These are phyloP conservation scores for Pezizomycotina sp. DNA, from an alignment of 2,329 filamentous ascomycete genomes.

Conservation along the genomic window DNA sequence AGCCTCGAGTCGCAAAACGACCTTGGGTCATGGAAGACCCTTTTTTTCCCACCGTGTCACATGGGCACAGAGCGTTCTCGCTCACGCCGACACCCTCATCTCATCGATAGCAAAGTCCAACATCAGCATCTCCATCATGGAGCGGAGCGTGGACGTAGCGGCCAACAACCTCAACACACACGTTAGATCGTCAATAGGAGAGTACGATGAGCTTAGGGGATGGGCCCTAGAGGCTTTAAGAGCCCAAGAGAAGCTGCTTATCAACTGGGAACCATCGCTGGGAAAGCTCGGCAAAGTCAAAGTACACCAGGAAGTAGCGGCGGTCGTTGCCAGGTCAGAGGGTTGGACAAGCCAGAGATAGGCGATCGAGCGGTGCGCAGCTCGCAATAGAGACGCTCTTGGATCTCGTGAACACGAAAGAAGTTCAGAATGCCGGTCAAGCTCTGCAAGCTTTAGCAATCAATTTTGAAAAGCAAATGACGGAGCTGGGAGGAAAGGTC, in stretches of 20 bases:
- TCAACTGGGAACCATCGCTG: conserved; percentile 52
- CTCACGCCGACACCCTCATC: conserved; percentile 52
- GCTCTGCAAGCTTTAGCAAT: conserved; percentile 40
- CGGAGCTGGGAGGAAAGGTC: conserved; percentile 12
- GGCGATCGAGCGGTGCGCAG: conserved; percentile 31
- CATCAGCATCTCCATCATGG: conserved; percentile 61
- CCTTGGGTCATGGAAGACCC: conserved; percentile 70
- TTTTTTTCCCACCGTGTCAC: conserved; percentile 64
- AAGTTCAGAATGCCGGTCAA: conserved; percentile 54
- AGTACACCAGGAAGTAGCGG: conserved; percentile 48
- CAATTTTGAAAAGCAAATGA: conserved; percentile 43
- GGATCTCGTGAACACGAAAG: conserved; percentile 59
- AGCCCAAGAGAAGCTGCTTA: conserved; percentile 48
- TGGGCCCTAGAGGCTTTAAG: conserved; percentile 53
- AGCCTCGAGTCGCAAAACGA: conserved; percentile 64
- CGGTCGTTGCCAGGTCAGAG: conserved; percentile 44
- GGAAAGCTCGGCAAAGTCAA: conserved; percentile 46
- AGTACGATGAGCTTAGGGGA: conserved; percentile 51
- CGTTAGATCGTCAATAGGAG: conserved; percentile 53
- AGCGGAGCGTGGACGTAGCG: conserved; percentile 66
- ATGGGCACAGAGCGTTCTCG: conserved; percentile 59
- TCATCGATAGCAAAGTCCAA: conserved; percentile 42
- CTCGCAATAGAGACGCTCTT: conserved; percentile 50
- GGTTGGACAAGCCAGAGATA: conserved; percentile 26
- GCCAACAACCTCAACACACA: conserved; percentile 69